A percentile compares a stretch with the other conserved stretches of the same genome.
These are phyloP conservation scores for Diaporthe australafricana DNA, from an alignment of 2,329 filamentous ascomycete species.

Conservation along the genomic window DNA sequence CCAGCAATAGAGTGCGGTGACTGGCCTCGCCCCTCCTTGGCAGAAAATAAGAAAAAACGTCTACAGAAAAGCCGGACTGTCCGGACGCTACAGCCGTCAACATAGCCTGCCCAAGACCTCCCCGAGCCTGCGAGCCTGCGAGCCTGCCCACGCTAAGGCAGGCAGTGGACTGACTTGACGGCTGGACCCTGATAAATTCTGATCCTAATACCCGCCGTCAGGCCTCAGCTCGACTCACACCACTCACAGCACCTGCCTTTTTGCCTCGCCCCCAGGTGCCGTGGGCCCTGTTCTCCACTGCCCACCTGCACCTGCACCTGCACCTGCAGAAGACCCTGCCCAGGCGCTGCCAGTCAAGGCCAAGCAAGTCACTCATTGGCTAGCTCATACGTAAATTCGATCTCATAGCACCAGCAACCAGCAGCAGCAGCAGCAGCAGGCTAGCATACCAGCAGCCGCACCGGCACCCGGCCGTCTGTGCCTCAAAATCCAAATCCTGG, in stretches of 20 bases:
- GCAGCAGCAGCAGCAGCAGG: neutral
- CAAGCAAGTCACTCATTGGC: constrained; percentile 28
- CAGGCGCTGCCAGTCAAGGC: neutral
- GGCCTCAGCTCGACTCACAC: constrained; percentile 13
- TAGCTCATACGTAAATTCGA: constrained; percentile 27
- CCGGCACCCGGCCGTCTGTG: constrained; percentile 1
- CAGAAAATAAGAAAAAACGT: constrained; percentile 10
- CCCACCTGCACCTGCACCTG: neutral
- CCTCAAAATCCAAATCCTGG: constrained; percentile 16
- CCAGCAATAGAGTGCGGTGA: constrained; percentile 10
- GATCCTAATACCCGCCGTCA: neutral
- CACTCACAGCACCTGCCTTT: constrained; percentile 6
- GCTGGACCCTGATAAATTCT: constrained; percentile 25
- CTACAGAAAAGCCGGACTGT: neutral
- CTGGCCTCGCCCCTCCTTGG: neutral
- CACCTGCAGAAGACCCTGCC: neutral
- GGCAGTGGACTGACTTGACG: neutral
- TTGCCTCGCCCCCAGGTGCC: neutral
- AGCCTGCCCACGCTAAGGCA: neutral
- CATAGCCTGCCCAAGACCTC: neutral
- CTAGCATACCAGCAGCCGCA: constrained; percentile 9
- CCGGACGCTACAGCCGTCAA: neutral
- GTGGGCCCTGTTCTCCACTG: constrained; percentile 16
- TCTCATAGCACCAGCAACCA: constrained; percentile 1
- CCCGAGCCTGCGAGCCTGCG: neutral